phyloP scores from a whole-genome alignment of 2,329 filamentous ascomycete genomes.

The Arachnomyces sp. region DNA sequence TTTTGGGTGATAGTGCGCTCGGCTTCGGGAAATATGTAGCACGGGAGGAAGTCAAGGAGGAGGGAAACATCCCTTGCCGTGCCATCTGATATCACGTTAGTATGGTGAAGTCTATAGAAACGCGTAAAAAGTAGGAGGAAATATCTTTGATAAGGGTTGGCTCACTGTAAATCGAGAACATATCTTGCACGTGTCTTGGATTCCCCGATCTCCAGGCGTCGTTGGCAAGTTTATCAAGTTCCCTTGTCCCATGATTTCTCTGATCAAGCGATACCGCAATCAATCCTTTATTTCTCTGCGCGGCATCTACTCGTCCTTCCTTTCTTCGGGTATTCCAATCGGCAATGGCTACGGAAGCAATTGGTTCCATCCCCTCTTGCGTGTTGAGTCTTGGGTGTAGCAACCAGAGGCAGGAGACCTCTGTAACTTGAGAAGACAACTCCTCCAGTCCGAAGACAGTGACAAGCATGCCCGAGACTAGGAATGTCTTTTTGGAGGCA shows the following conservation, averaged over 20 bases:
- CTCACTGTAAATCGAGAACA: slow-evolving; percentile 70
- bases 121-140: neutral
- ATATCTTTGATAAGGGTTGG: neutral
- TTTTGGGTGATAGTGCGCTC: slow-evolving; percentile 50
- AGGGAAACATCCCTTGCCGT: slow-evolving; percentile 67
- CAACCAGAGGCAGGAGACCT: slow-evolving; percentile 78
- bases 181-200: slow-evolving; percentile 74
- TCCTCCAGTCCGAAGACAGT: slow-evolving; percentile 76
- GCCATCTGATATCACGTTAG: slow-evolving; percentile 36
- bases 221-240: slow-evolving; percentile 61
- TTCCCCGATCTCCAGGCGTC: slow-evolving; percentile 74
- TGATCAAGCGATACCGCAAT: slow-evolving; percentile 85
- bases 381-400: slow-evolving; percentile 69
- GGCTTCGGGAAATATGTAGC: slow-evolving; percentile 57
- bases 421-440: slow-evolving; percentile 46
- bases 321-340: slow-evolving; percentile 52
- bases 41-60: slow-evolving; percentile 69
- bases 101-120: too few relatives aligned
- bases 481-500: slow-evolving; percentile 58
- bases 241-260: slow-evolving; percentile 76
- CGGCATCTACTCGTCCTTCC: slow-evolving; percentile 20
- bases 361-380: slow-evolving; percentile 64
- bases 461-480: slow-evolving; percentile 69
- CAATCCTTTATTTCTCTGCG: slow-evolving; percentile 46
- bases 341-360: slow-evolving; percentile 61